Evolutionary conservation across 1,139 yeast species (phyloP).

Genomic region (Nematodospora anomalae): DNA sequence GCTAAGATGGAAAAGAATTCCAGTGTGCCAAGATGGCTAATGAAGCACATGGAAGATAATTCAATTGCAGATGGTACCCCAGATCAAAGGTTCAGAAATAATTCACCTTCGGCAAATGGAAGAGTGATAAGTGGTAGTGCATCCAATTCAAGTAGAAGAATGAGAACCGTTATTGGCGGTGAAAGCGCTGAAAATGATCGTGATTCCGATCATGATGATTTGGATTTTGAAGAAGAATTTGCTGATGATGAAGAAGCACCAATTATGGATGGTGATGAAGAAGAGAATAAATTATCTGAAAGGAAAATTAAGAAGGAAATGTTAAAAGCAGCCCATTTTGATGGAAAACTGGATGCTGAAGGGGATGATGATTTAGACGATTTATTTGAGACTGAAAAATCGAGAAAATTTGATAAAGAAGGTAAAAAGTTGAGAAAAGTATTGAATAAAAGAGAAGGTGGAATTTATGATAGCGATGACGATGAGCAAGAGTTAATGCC

Average conservation of each 20-base stretch:
- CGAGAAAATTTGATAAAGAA: conserved; percentile 85
- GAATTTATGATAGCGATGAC: conserved; percentile 87
- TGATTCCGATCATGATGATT: conserved; percentile 85
- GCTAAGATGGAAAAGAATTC: conserved; percentile 84
- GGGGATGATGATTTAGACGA: conserved; percentile 62
- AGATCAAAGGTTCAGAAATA: conserved; percentile 48
- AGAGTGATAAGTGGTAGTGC: conserved; percentile 20
- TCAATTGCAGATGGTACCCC: conserved; percentile 45
- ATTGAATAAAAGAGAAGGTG: conserved; percentile 82
- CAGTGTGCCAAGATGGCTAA: conserved; percentile 90
- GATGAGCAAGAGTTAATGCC: conserved; percentile 65
- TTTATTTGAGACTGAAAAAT: conserved; percentile 58
- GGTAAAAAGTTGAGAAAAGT: conserved; percentile 86
- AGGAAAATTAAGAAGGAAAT: conserved; percentile 85
- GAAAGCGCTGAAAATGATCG: conserved; percentile 48
- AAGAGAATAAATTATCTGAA: conserved; percentile 89
- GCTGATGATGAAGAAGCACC: conserved; percentile 99
- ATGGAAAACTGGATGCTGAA: conserved; percentile 60
- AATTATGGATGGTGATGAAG: conserved; percentile 94
- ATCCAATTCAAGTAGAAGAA: conserved; percentile 15
- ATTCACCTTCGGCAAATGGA: conserved; percentile 17
- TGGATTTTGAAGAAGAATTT: conserved; percentile 94
- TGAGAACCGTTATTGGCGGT: conserved; percentile 60
- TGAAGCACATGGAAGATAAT: conserved; percentile 82
- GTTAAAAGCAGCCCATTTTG: conserved; percentile 78